Percentiles rank a stretch among this genome's conserved stretches.
phyloP scores from a whole-genome alignment of 371 early-diverging fungal genomes.

The Rhizomucor pusillus region DNA sequence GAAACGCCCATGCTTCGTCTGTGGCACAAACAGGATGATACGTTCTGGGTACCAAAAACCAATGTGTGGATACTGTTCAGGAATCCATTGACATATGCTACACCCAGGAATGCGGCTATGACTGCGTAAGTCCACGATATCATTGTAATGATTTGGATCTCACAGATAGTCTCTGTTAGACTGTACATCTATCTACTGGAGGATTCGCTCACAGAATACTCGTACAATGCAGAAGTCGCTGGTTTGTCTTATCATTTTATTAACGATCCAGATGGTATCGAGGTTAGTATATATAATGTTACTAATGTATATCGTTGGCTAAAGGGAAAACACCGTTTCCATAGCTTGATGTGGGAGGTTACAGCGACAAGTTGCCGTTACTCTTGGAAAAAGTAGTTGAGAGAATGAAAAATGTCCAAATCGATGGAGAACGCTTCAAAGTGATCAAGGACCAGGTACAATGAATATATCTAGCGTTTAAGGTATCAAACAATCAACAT shows the following conservation, averaged over 20 bases:
- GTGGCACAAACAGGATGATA: slow-evolving; percentile 94
- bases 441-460: slow-evolving; percentile 66
- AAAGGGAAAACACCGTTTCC: not conserved
- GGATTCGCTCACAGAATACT: slow-evolving; percentile 77
- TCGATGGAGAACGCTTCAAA: slow-evolving; percentile 69
- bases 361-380: slow-evolving; percentile 77
- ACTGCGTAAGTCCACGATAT: slow-evolving; percentile 22
- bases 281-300: slow-evolving; percentile 22
- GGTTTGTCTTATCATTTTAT: slow-evolving; percentile 74
- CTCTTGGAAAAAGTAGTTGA: slow-evolving; percentile 69
- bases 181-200: slow-evolving; percentile 72
- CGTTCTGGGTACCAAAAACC: slow-evolving; percentile 80
- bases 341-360: slow-evolving; percentile 69
- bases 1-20: slow-evolving; percentile 68
- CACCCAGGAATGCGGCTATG: slow-evolving; percentile 48
- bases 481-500: not conserved
- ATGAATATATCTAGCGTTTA: not conserved
- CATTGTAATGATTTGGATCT: not conserved
- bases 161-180: slow-evolving; percentile 10
- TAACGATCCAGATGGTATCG: slow-evolving; percentile 58
- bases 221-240: slow-evolving; percentile 86
- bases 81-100: slow-evolving; percentile 55
- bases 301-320: not conserved
- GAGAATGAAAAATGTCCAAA: slow-evolving; percentile 58
- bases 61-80: slow-evolving; percentile 49